Evolutionary conservation across 1,284 basidiomycete genomes (phyloP), one percentile per base, ranked within the genome.

Genomic region (Leccinum griseonigrum): DNA sequence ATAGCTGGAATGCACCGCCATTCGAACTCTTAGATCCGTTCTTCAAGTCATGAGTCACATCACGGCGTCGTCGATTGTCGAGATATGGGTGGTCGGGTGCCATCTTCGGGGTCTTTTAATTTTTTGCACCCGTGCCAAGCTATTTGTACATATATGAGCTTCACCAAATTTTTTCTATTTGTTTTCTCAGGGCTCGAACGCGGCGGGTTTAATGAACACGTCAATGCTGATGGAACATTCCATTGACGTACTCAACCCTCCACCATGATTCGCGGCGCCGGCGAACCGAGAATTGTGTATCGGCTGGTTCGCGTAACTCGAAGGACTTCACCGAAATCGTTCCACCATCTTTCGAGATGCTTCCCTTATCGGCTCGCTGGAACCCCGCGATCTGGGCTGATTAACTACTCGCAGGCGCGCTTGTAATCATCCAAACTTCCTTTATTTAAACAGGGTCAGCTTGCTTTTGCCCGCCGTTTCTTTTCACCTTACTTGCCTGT

Each of bases 361-460:
- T 11, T 76, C 58, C 71, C 65, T 72, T 75, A 75, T 73, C 72
- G 68, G 74, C 61, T 64, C 64, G 64, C 68, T 71, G 73, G 73
- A 75, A 72, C 63, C 68, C 73, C 73, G 72, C 72, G 75, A 78
- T 77, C 78, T 77, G 74, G 74, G 77, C 74, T 75, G 70, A 73
- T 76, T 75, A 73, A 72, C 71, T 73, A 71, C 71, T 73, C 69
- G 69, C 71, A 71, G 73, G 43, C n/a, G 66, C 73, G 70, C 74
- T 75, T 69, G 69, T 69, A 68, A 70, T 71, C 71, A 74, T 72
- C 67, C 71, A 68, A 68, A 28, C 73, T 73, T 75, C 75, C 73
- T 69, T 75, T 68, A 72, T 78, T 79, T 79, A 78, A 78, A 70
- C 76, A 74, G 68, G 67, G 76, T 74, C 76, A 69, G 63, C 75